Evolutionary conservation across 805 yeast species (phyloP), one percentile per base, ranked within the genome.

Genomic region (Schwanniomyces pseudopolymorphus): DNA sequence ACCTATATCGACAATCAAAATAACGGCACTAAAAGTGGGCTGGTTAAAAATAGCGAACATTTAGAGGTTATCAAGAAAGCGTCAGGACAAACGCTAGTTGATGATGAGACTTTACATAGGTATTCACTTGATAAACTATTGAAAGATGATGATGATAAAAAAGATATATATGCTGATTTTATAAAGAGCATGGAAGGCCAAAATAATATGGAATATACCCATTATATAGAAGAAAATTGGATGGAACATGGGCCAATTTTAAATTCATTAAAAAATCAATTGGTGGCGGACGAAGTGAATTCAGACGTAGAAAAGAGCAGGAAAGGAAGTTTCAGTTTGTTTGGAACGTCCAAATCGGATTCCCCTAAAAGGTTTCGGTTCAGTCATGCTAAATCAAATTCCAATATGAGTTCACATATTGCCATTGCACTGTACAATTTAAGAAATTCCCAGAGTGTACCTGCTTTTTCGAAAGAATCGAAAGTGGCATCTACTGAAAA

Each of bases 161-260:
- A 31, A 14, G 35, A 31, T 17, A 31, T 31, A 14, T 31, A 31
- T 16, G 20, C 19, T 7, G 19, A 31, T 7, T 14, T 31, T 31
- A 31, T 31, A 16, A 14, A 31, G 20, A 14, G 35, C 13, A 31
- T 51, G 26, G 52, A 53, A 22, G 26, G 19, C 3, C 13, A 22
- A 16, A 19, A 16, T 13, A 36, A 26, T n/a, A 27, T 35, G 2
- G 48, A 53, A 5, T 49, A 47, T 38, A 28, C 50, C 8, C 36
- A 40, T 16, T 54, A 50, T 39, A 47, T 42, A 13, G 35, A 42
- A 8, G 42, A 36, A 4, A 59, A 59, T 43, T 59, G 63, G 63
- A 59, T 59, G 63, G 59, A 51, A 38, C 48, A 57, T 7, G 46
- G 51, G 2, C 42, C 48, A 4, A 44, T 50, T 17, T 33, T 55